Evolutionary conservation across 768 basidiomycete genomes (phyloP), one percentile per base, ranked within the genome.

Genomic region (Leccinellum luteum): DNA sequence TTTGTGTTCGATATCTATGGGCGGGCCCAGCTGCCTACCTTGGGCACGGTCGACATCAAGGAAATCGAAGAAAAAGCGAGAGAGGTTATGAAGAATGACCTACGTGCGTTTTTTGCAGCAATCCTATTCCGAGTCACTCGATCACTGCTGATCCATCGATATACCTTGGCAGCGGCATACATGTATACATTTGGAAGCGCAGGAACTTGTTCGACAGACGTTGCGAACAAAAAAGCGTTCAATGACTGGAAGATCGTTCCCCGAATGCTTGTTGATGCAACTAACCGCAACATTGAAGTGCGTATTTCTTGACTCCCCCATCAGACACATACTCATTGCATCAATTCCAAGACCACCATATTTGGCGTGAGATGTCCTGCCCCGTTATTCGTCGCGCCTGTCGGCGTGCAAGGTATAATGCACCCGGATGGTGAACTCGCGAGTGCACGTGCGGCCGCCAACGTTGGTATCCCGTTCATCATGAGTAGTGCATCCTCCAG

Each of bases 151-250:
- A 23, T 48, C 1, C 10, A 17, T 9, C 23, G n/a, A 23, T 5
- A 17, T 21, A 15, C 8, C 1, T 49, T 25, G 15, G 9, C 78
- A 90, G 85, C 55, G 72, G 79, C 89, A 9, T 94, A 86, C 74
- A 77, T 84, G 74, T 94, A 92, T 65, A 85, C 86, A 3, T 82
- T 81, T 55, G 90, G 89, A 43, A 90, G 84, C 60, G 92, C 92
- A 10, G 93, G 92, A 1, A 81, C 83, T 3, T 77, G 78, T 55
- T 75, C 79, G 28, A 94, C 93, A 2, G 82, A 88, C 67, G 75
- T 69, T 10, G 83, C 82, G 51, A 94, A 95, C 65, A 77, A 77
- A 32, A 78, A 74, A 41, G 86, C 84, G 3, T 79, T 93, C 54
- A 76, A 83, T 23, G 83, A 78, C 54, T 92, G 81, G 78, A 81